Evolutionary conservation across 1,284 basidiomycete species (phyloP), one percentile per base, ranked within the genome.

Genomic region (Kwoniella shivajii): DNA sequence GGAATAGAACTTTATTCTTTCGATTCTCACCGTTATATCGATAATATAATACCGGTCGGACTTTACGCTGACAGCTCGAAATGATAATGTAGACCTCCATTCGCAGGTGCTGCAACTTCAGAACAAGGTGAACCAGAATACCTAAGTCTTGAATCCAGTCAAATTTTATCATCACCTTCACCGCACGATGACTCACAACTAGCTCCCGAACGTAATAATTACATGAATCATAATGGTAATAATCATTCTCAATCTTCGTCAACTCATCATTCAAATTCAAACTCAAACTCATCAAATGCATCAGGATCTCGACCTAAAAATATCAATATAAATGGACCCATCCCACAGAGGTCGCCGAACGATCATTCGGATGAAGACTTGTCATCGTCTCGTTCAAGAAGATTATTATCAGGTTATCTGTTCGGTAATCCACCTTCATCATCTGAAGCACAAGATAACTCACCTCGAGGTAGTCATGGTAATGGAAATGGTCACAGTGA

Each of bases 341-440:
- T 47, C 45, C 45, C 45, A 30, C 45, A 47, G 27, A 33, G 45
- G 27, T 27, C 41, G 52, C 10, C 42, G 20, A n/a, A 22, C n/a
- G 27, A 39, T 39, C n/a, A 52, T 18, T 61, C 59, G 11, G 74
- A 77, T 58, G 72, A 71, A 9, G 57, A 67, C 13, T 48, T 72
- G 6, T 68, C 65, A 1, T 63, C 63, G 1, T 64, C 71, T 3
- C 68, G 75, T 10, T 71, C 69, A 0, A 65, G 70, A 36, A 66
- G 72, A 2, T 60, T 78, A 3, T 60, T 77, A 1, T 73, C 70
- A 3, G 77, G 77, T 3, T 78, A 78, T 55, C 53, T 73, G 5
- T 74, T 78, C 50, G 77, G 75, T 10, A 70, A 74, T 46, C 75
- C 75, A 1, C 68, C 67, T 20, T 66, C 61, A 6, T 60, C 68